Evolutionary conservation across 2,329 filamentous ascomycete species (phyloP).

Genomic region (Colletotrichum camelliae): DNA sequence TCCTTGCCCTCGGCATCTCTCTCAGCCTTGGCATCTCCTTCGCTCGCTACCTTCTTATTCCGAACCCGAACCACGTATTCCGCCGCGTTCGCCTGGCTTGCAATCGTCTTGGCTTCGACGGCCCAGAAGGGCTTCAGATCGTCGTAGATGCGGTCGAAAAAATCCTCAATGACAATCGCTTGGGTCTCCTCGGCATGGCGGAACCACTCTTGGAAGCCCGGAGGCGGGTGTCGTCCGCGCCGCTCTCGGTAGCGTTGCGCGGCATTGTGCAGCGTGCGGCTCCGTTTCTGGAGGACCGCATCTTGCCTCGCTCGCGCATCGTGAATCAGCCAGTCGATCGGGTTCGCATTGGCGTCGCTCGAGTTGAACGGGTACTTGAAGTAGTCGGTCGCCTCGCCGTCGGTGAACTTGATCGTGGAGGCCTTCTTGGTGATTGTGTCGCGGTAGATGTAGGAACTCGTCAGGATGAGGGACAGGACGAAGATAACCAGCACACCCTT

Average conservation of each 20-base stretch:
- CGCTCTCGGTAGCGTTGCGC: conserved; percentile 60
- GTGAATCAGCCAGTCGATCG: conserved; percentile 56
- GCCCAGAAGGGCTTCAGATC: conserved; percentile 68
- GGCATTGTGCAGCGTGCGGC: conserved; percentile 53
- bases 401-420: conserved; percentile 17
- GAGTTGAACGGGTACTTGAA: conserved; percentile 22
- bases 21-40: conserved; percentile 40
- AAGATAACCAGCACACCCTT: conserved; percentile 10
- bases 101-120: conserved; percentile 47
- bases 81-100: conserved; percentile 45
- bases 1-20: conserved; percentile 40
- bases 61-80: conserved; percentile 54
- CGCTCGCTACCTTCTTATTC: conserved; percentile 43
- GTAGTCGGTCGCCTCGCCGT: conserved; percentile 20
- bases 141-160: conserved; percentile 69
- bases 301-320: conserved; percentile 50
- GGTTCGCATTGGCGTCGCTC: conserved; percentile 40
- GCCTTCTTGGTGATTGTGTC: conserved; percentile 14
- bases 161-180: conserved; percentile 66
- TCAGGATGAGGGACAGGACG: conserved; percentile 10
- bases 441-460: conserved; percentile 22
- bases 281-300: conserved; percentile 46
- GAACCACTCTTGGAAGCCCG: conserved; percentile 68
- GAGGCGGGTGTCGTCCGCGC: conserved; percentile 66
- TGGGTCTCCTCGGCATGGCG: conserved; percentile 55